Percentiles rank a stretch among this genome's conserved stretches.
These are phyloP conservation scores for Lactarius tabidus DNA, from an alignment of 768 basidiomycete species.

Conservation along the genomic window DNA sequence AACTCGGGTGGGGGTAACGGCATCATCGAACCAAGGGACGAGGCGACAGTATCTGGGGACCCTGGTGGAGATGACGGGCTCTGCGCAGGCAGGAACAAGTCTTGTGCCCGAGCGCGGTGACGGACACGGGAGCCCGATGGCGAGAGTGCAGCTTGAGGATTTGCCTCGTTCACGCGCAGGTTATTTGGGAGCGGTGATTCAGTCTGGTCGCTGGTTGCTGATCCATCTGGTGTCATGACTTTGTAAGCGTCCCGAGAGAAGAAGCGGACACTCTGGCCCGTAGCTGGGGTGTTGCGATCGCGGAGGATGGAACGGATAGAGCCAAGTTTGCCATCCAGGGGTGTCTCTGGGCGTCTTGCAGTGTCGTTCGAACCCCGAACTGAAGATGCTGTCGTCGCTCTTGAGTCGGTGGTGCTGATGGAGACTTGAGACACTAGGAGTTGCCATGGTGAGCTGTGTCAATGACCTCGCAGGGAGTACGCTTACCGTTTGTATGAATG, in stretches of 20 bases:
- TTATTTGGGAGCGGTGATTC: conserved; percentile 31
- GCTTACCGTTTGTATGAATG: conserved; percentile 20
- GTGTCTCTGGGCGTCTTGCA: conserved; percentile 29
- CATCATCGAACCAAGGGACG: conserved; percentile 33
- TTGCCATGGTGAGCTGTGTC: background rate
- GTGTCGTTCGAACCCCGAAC: conserved; percentile 28
- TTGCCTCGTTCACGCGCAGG: conserved; percentile 29
- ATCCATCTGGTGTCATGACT: conserved; percentile 61
- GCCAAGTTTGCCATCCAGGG: conserved; percentile 38
- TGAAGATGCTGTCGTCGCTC: conserved; percentile 30
- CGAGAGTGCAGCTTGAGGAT: conserved; percentile 28
- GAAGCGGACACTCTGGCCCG: conserved; percentile 77
- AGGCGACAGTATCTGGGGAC: conserved; percentile 21
- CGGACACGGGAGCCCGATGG: conserved; percentile 21
- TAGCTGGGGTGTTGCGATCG: conserved; percentile 65
- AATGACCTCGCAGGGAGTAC: background rate
- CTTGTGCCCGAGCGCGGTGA: conserved; percentile 19
- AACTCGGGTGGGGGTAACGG: conserved; percentile 42
- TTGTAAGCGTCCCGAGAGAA: conserved; percentile 67
- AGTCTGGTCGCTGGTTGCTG: conserved; percentile 39
- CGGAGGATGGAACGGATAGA: conserved; percentile 72
- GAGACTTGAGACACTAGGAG: conserved; percentile 18
- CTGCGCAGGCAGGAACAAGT: conserved; percentile 22
- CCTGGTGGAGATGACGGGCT: conserved; percentile 24
- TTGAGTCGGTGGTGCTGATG: conserved; percentile 31